Evolutionary conservation across 495 filamentous ascomycete species (phyloP), one percentile per base, ranked within the genome.

Genomic region (Glutinoglossum americanum): DNA sequence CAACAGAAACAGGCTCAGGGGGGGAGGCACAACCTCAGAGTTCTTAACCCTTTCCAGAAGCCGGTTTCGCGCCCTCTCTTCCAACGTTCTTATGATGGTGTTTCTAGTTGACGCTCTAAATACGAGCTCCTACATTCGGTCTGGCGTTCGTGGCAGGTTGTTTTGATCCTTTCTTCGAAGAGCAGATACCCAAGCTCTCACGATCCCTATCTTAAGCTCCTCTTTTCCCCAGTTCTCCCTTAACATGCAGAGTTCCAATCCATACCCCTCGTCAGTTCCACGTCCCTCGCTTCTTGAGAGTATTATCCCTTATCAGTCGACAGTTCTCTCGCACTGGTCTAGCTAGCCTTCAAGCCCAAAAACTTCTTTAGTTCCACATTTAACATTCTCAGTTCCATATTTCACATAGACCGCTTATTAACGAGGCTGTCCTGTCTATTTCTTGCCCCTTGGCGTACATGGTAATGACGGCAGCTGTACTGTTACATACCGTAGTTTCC

Each of bases 1-100:
- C 59, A 35, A 59, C 59, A 19, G 59, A 60, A 30, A 45, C 54
- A 5, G 37, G 41, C 39, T 60, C 59, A 56, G 49, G 28, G 28
- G 49, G 49, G 5, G 28, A 53, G 23, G 11, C 23, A 21, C 49
- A 6, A 30, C 49, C 23, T 27, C 49, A 53, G 17, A 32, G 23
- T 32, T 53, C 49, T 17, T 32, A 53, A 13, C 3, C 25, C 23
- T 4, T 32, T 5, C 15, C 23, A 13, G 23, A 32, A 53, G 17
- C 5, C 49, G 23, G 8, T 32, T 17, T 19, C 23, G 9, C 28
- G 49, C 30, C 23, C 49, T 53, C 21, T 51, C 28, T 45, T 30
- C 2, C 21, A 19, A 53, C 28, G 49, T 32, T 53, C 49, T 53
- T 28, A 53, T 53, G 49, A 53, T 53, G 49, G 49, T 53, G 49